Base-by-base conservation (phyloP, 345 rosid genomes). In the Durio zibethinus region DNA sequence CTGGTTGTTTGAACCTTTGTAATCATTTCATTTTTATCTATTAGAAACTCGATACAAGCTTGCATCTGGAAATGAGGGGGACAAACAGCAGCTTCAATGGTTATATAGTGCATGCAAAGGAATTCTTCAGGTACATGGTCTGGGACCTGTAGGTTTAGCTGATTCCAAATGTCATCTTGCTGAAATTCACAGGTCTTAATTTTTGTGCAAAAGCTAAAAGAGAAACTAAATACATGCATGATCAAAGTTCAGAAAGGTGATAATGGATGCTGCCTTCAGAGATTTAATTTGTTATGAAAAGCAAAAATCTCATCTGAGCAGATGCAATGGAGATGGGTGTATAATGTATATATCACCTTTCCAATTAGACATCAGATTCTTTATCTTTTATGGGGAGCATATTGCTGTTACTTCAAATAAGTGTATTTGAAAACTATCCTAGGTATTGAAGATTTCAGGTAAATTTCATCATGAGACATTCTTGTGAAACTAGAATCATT, bases 61-160 rank as follows among this genome's bases (percentile, higher is more conserved):
- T 71, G 84, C 86, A 48, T 82, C 87, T 60, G 79, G 74, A 25
- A 70, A 4, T 42, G 84, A 79, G 67, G 90, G 85, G 50, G 85
- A 85, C 82, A 88, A 85, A 79, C 76, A 70, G 73, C 90, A 84
- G 77, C 79, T 88, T 71, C 86, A 62, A 52, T 54, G 75, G 80
- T 71, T 88, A 72, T 76, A 81, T 76, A 73, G 82, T 76, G 85
- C 88, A 66, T 85, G 90, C 86, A 77, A 80, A 82, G 87, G 87
- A 77, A 81, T 78, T 54, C 42, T 67, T 65, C 86, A 77, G 87
- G 90, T 87, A 76, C 16, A 25, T 12, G 31, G 63, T 71, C 64
- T 75, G 63, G 69, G 29, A 59, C 43, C 56, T 59, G 59, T 29
- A 25, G 57, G 23, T 68, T 67, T 43, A 57, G 69, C 56, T 73